phyloP scores from a whole-genome alignment of 306 rosid species.

The apple (Malus domestica) region ASM211411v1 NC_041797.1:28818001-28818500 shows the following conservation, averaged over 20 bases:
- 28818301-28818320: conserved; percentile 50
- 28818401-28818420: conserved; percentile 18
- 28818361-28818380: conserved; percentile 56
- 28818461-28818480: conserved; percentile 44
- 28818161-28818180: conserved; percentile 39
- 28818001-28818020: neutral
- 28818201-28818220: conserved; percentile 50
- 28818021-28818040: neutral
- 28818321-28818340: conserved; percentile 32
- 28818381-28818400: conserved; percentile 36
- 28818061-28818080: neutral
- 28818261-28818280: conserved; percentile 64
- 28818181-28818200: conserved; percentile 34
- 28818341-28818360: conserved; percentile 50
- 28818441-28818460: conserved; percentile 74
- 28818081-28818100: neutral
- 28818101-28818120: neutral
- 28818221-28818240: conserved; percentile 65
- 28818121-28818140: neutral
- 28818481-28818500: conserved; percentile 55
- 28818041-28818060: neutral
- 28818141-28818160: conserved; percentile 2
- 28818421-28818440: conserved; percentile 52
- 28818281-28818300: conserved; percentile 47
- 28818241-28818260: conserved; percentile 61